Base-by-base conservation (phyloP, 805 yeast genomes). In the Cyberlindnera mycetangii region DNA sequence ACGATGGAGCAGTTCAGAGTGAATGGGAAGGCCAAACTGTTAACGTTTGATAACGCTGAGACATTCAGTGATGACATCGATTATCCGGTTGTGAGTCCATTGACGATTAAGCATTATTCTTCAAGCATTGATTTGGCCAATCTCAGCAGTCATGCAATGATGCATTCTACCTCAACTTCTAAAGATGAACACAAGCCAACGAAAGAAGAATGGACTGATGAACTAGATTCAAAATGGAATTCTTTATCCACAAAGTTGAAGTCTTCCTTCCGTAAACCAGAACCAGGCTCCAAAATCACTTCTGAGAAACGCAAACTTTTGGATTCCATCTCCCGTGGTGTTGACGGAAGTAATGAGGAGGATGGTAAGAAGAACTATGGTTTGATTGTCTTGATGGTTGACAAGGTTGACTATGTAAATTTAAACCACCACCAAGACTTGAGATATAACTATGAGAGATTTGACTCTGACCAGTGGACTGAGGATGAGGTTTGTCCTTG, bases 401-500 rank as follows among this genome's bases (percentile, higher is more conserved):
- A 86, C 42, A 68, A 73, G 37, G 95, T 85, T 10, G 96, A 88
- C 61, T 75, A 72, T 58, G 74, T 81, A 42, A 83, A 81, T 50
- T 65, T 81, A 49, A 80, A 78, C 41, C 78, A 78, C 50, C 71
- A 70, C 7, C 66, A 61, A 44, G 75, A 76, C 52, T 22, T 39
- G 16, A 70, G 88, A 50, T 71, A 68, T 45, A 56, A 79, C 20
- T 79, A 74, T 54, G 76, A 74, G 46, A 72, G 83, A 52, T 74
- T 72, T 46, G 73, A 70, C 37, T 63, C 69, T 39, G 85, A 79
- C 48, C 77, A 77, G 52, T 87, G 96, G 96, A 72, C 71, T 38
- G 92, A 86, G 60, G 72, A 70, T 42, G 92, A 85, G 55, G 85
- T 87, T 4, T 86, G 95, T 63, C 95, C 96, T 5, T 85, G 41